Evolutionary conservation across 1,284 basidiomycete genomes (phyloP), one percentile per base, ranked within the genome.

Genomic region (Mrakiaceae sp.): DNA sequence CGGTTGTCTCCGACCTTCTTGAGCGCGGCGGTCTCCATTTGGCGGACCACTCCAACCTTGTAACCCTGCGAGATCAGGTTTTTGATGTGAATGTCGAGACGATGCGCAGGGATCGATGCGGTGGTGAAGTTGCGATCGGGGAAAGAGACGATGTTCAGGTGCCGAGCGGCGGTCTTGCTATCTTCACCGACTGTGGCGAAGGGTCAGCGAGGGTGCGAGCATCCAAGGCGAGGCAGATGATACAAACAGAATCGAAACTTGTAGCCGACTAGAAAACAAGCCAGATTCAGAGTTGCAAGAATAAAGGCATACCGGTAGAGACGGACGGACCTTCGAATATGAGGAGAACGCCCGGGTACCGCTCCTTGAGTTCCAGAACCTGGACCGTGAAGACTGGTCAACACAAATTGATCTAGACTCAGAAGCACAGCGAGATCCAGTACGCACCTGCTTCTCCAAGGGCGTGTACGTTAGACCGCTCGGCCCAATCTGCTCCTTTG

Each of bases 11-110:
- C 82, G 3, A 82, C 85, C 74, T 94, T 96, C 78, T 98, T 98
- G 62, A 98, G 80, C 0, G 95, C 95, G 0, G 95, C 90, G 0
- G 95, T 98, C 77, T 98, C 95, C 3, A 82, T 84, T 74, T 98
- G 95, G n/a, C 86, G 82, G 0, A 96, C 86, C 10, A 98, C 84
- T 9, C 95, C 95, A 59, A 98, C 82, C 84, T 91, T 90, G 74
- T 92, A 81, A 0, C 94, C 94, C 63, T 86, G 83, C 0, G 88
- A 86, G 53, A 98, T 81, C 47, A 98, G 81, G 16, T 58, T 66
- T 27, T 60, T 62, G 56, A 66, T 49, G 57, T 69, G 92, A 5
- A 98, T 82, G 66, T 88, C 83, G 14, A 88, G 80, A 53, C 93
- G 81, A 70, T 90, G 87, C 1, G 82, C 79, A 0, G 94, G 93